Evolutionary conservation across 139 green algal species (phyloP).

Genomic region (Ulvella scutata): DNA sequence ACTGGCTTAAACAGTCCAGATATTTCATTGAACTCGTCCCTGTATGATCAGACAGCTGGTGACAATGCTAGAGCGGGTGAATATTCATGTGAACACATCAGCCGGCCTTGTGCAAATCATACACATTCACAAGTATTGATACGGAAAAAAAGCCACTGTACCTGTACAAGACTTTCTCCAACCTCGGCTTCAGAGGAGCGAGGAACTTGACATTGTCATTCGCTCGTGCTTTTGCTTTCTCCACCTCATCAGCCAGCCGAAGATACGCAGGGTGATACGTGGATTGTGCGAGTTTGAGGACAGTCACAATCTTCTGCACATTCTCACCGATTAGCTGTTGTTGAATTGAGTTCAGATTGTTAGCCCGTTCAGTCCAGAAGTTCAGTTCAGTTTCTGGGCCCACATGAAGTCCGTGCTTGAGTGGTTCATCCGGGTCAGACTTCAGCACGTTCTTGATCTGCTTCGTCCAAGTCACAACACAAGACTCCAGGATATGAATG

Average conservation of each 20-base stretch:
- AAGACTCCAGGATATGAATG: conserved; percentile 73
- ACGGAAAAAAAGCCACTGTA: not conserved
- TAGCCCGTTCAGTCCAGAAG: conserved; percentile 68
- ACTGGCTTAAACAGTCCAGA: conserved; percentile 67
- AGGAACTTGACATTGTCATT: conserved; percentile 69
- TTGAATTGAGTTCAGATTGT: conserved; percentile 65
- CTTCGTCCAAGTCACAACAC: conserved; percentile 70
- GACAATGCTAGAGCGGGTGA: not conserved
- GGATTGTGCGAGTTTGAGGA: conserved; percentile 53
- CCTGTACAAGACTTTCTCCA: conserved; percentile 43
- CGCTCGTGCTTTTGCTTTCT: conserved; percentile 16
- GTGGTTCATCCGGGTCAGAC: conserved; percentile 42
- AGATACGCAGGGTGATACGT: conserved; percentile 70
- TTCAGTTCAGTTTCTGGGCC: conserved; percentile 71
- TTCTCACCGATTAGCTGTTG: conserved; percentile 48
- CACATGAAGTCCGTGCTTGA: conserved; percentile 34
- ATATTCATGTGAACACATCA: not conserved
- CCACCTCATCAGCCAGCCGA: conserved; percentile 29
- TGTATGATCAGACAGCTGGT: conserved; percentile 24
- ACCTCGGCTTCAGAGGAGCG: conserved; percentile 44
- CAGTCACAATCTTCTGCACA: conserved; percentile 48
- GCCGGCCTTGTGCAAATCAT: too few species aligned
- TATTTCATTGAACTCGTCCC: conserved; percentile 53
- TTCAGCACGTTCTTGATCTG: conserved; percentile 87
- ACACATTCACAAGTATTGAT: too few species aligned